Base-by-base conservation (phyloP, 306 rosid species). In the Astragalus membranaceus region DNA sequence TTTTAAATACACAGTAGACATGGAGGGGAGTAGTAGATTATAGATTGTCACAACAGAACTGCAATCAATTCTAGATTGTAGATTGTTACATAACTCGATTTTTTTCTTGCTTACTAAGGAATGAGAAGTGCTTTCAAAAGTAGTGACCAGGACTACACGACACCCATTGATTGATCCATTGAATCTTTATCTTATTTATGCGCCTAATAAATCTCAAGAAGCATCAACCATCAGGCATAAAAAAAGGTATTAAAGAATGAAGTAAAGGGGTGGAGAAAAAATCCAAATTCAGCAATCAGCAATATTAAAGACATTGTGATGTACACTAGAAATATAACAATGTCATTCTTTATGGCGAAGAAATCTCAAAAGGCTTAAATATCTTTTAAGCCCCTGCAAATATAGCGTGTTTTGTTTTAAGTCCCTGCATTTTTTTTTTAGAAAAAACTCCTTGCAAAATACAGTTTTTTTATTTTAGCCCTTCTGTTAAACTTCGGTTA, bases 91-190 rank as follows among this genome's bases (percentile, higher is more conserved):
- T 3, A 15, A 8, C 29, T 23, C 37, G 52, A 35, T 8, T 7
- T 12, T 48, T 39, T 47, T 30, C 81, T 80, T 75, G 66, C 50
- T 51, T 30, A 71, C 36, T 65, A 80, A 75, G 84, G 23, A 70
- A 75, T 10, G 46, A 42, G 14, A 43, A 75, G 78, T 76, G 81
- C 43, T 50, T 67, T 49, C 59, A 51, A 80, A 80, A 80, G 81
- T 20, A 33, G 61, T 42, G 35, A 58, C 47, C 73, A 59, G 7
- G 3, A 50, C 41, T 11, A 13, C 14, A 46, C 4, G 6, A 26
- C 30, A 26, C 30, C 3, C 30, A 3, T 26, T 64, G 78, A 3
- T 26, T 64, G 78, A 72, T 58, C 84, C 61, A 64, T 63, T 30
- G 48, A 1, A 51, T 14, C 65, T 60, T 60, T 73, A 5, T 58